Percentiles rank a stretch among this genome's conserved stretches.
phyloP scores from a whole-genome alignment of 192 early-diverging fungal species.

The Bifiguratus adelaidae region DNA sequence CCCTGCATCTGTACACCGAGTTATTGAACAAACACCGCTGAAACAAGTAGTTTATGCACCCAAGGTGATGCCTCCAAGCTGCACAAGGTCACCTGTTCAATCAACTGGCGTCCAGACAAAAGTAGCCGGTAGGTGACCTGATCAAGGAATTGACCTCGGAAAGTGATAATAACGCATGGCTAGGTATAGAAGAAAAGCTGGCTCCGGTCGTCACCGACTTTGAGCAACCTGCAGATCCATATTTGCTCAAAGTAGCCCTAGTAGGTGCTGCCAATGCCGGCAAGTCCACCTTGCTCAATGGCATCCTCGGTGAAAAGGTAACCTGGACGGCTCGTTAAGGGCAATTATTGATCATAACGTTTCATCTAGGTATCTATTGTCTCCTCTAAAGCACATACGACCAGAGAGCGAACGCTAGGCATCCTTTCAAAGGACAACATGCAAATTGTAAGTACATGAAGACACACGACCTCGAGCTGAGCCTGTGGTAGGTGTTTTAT shows the following conservation, averaged over 20 bases:
- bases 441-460: conserved; percentile 37
- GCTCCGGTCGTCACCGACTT: conserved; percentile 25
- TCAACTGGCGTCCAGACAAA: too few species aligned
- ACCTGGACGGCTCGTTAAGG: neutral
- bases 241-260: conserved; percentile 46
- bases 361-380: conserved; percentile 48
- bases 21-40: too few species aligned
- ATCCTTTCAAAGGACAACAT: conserved; percentile 38
- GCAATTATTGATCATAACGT: neutral
- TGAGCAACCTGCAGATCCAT: conserved; percentile 48
- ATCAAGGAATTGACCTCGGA: neutral
- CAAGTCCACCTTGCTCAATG: conserved; percentile 71
- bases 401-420: conserved; percentile 51
- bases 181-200: conserved; percentile 19
- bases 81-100: too few species aligned
- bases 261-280: conserved; percentile 65
- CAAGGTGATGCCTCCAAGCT: too few species aligned
- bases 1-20: too few species aligned
- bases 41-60: too few species aligned
- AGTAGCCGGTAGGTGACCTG: conserved; percentile 6
- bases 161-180: neutral
- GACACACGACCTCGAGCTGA: neutral
- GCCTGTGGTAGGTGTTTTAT: conserved; percentile 25
- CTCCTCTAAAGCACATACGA: conserved; percentile 61
- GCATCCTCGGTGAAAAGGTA: conserved; percentile 37